These are phyloP conservation scores for Alternaria infectoria DNA, from an alignment of 2,329 filamentous ascomycete species.

Conservation along the genomic window DNA sequence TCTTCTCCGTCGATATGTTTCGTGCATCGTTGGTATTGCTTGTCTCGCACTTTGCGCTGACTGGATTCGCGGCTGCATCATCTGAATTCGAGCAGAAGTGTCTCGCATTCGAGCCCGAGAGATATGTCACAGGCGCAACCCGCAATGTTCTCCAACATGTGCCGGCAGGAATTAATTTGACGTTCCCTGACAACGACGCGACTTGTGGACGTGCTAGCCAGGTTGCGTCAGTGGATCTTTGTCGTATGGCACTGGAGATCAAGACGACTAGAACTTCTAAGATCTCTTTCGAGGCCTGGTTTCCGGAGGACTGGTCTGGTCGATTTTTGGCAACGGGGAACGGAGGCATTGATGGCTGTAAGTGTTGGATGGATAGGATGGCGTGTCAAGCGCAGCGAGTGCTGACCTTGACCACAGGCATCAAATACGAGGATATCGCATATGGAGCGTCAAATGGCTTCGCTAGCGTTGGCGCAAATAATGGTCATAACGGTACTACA, in stretches of 20 bases:
- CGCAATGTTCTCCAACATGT: slow-evolving; percentile 42
- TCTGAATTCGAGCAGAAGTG: slow-evolving; percentile 22
- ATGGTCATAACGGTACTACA: slow-evolving; percentile 52
- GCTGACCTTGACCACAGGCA: slow-evolving; percentile 37
- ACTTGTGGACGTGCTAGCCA: slow-evolving; percentile 47
- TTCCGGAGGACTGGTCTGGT: slow-evolving; percentile 46
- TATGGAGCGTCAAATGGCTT: slow-evolving; percentile 48
- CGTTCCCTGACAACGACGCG: slow-evolving; percentile 46
- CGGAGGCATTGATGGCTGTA: slow-evolving; percentile 52
- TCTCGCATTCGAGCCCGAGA: slow-evolving; percentile 26
- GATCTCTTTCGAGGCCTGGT: slow-evolving; percentile 53
- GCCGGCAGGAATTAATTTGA: slow-evolving; percentile 46
- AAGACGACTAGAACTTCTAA: slow-evolving; percentile 48
- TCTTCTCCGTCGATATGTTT: not conserved
- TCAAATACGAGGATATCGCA: slow-evolving; percentile 49
- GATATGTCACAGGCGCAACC: slow-evolving; percentile 17
- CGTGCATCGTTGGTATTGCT: not conserved
- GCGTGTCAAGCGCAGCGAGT: no score
- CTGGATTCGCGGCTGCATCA: not conserved
- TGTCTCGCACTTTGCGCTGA: slow-evolving; percentile 3
- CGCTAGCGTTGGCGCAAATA: slow-evolving; percentile 49
- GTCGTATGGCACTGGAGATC: slow-evolving; percentile 53
- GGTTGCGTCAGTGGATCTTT: slow-evolving; percentile 47
- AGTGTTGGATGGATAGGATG: slow-evolving; percentile 11
- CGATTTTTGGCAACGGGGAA: slow-evolving; percentile 50